Evolutionary conservation across 768 basidiomycete genomes (phyloP).

Genomic region (Boletus rubroflammeus): DNA sequence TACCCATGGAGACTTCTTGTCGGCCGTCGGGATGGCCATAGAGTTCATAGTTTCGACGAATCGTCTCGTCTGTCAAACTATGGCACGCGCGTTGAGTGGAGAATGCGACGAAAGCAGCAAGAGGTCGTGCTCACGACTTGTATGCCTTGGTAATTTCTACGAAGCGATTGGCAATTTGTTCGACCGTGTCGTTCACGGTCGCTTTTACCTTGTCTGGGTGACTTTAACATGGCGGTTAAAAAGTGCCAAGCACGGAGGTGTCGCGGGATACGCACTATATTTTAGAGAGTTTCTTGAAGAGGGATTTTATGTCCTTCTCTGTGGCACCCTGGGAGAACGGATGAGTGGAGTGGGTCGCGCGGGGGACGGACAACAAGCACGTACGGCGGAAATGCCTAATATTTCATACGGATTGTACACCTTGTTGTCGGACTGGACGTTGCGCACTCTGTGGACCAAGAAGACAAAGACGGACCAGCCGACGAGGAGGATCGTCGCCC

Average conservation of each 20-base stretch:
- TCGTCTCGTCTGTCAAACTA: constrained; percentile 88
- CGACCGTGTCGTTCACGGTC: constrained; percentile 76
- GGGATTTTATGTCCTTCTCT: constrained; percentile 93
- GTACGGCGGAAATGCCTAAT: constrained; percentile 64
- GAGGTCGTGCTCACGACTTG: constrained; percentile 62
- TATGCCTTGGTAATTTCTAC: constrained; percentile 97
- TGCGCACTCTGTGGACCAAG: constrained; percentile 60
- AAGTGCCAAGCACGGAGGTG: neutral
- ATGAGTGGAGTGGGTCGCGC: neutral
- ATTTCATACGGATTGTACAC: constrained; percentile 95
- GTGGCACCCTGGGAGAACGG: constrained; percentile 46
- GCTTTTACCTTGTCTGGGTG: constrained; percentile 96
- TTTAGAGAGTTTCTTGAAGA: constrained; percentile 89
- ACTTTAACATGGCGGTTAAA: constrained; percentile 38
- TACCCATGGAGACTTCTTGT: constrained; percentile 92
- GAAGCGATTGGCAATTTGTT: constrained; percentile 81
- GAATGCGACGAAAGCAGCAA: neutral
- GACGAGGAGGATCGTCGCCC: constrained; percentile 53
- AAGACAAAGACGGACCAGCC: constrained; percentile 77
- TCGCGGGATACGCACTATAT: constrained; percentile 57
- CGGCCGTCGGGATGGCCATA: constrained; percentile 96
- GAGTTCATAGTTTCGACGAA: constrained; percentile 82
- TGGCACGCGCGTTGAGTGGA: neutral
- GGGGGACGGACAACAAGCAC: neutral
- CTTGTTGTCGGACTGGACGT: constrained; percentile 54